Percentiles rank a stretch among this genome's conserved stretches.
Evolutionary conservation across 495 filamentous ascomycete species (phyloP).

Genomic region (Trichoderma erinaceum): DNA sequence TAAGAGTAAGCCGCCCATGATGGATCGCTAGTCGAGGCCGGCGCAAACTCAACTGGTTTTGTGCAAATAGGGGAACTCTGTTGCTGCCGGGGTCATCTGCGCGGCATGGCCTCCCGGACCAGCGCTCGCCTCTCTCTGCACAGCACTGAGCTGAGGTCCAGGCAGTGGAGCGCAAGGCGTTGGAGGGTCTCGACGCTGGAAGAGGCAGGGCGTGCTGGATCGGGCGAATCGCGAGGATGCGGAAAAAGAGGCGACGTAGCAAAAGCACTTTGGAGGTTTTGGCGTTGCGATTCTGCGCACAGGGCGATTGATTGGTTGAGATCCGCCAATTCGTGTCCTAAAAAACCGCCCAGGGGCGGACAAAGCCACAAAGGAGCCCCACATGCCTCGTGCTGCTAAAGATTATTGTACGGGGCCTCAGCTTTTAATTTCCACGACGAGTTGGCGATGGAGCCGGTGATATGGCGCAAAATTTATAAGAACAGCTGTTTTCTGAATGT

Average conservation of each 20-base stretch:
- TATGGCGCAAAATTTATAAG: too few species aligned
- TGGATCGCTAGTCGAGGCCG: conserved; percentile 10
- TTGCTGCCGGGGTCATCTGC: background rate
- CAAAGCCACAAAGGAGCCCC: background rate
- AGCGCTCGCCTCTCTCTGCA: conserved; percentile 1
- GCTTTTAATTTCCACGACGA: too few species aligned
- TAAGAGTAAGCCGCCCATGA: conserved; percentile 75
- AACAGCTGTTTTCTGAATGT: too few species aligned
- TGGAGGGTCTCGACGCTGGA: background rate
- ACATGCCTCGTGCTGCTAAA: background rate
- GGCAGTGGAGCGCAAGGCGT: background rate
- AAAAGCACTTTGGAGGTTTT: background rate
- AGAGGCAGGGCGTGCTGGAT: background rate
- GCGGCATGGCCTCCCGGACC: conserved; percentile 3
- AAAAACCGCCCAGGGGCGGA: background rate
- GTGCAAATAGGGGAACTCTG: conserved; percentile 1
- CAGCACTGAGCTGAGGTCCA: background rate
- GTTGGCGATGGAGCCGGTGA: too few species aligned
- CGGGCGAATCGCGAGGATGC: background rate
- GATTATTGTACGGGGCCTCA: too few species aligned
- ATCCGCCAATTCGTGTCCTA: conserved; percentile 10
- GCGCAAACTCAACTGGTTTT: conserved; percentile 4
- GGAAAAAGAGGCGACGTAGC: conserved; percentile 11
- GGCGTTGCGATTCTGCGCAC: conserved; percentile 3
- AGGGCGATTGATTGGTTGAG: background rate